A percentile compares a stretch with the other conserved stretches of the same genome.
phyloP scores from a whole-genome alignment of 768 basidiomycete genomes.

The Hericium coralloides region DNA sequence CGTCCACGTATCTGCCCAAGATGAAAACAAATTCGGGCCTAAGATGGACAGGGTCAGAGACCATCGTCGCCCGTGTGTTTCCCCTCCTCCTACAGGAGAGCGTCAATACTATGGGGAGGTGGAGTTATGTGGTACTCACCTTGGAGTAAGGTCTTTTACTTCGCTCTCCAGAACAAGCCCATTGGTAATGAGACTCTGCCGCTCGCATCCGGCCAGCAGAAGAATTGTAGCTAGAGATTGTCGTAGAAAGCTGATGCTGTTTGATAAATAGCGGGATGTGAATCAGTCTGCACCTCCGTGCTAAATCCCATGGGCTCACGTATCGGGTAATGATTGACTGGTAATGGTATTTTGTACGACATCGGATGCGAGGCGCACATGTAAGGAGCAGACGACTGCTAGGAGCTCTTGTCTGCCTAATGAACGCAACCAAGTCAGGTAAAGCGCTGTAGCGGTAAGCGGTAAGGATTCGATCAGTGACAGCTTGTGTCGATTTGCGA shows the following conservation, averaged over 20 bases:
- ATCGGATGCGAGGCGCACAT: constrained; percentile 32
- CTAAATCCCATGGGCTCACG: constrained; percentile 1
- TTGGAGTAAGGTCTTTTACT: constrained; percentile 41
- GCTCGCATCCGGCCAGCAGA: constrained; percentile 58
- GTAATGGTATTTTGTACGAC: constrained; percentile 31
- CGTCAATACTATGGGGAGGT: not conserved
- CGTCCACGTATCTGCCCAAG: constrained; percentile 41
- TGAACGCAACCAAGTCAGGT: constrained; percentile 54
- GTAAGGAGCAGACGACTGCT: constrained; percentile 36
- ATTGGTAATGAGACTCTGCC: constrained; percentile 33
- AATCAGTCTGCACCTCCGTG: not conserved
- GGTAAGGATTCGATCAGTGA: constrained; percentile 37
- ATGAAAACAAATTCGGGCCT: constrained; percentile 47
- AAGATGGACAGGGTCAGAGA: constrained; percentile 53
- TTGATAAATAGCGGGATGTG: not conserved
- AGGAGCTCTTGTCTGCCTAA: constrained; percentile 54
- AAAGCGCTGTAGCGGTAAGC: constrained; percentile 45
- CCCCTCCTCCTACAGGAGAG: constrained; percentile 36
- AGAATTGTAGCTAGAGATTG: constrained; percentile 54
- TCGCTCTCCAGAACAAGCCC: constrained; percentile 42
- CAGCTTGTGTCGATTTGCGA: constrained; percentile 29
- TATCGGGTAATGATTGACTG: constrained; percentile 8
- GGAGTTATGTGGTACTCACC: constrained; percentile 27
- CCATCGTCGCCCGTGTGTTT: constrained; percentile 29
- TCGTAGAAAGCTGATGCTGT: constrained; percentile 48